A percentile compares a stretch with the other conserved stretches of the same genome.
Conservation (phyloP, 2,329 filamentous ascomycete species). For the Colletotrichum karsti region DNA sequence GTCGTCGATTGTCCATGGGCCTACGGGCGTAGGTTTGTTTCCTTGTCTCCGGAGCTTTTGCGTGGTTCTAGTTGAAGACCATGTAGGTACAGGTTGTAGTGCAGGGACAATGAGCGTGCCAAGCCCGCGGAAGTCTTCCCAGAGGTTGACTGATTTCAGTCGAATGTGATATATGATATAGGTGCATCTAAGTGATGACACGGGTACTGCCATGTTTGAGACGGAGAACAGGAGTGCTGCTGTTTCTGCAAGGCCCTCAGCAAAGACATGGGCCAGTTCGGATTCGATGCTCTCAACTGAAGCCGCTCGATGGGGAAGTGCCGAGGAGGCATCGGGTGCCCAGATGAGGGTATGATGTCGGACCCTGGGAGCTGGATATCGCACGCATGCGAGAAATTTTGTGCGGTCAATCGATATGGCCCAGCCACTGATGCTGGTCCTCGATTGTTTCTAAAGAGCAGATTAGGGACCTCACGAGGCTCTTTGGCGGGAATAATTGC, state of each 20-base stretch:
- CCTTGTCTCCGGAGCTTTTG: not conserved
- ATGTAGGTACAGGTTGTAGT: slow-evolving; percentile 2
- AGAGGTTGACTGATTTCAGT: not conserved
- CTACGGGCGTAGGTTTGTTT: slow-evolving; percentile 8
- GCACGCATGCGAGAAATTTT: too few relatives aligned
- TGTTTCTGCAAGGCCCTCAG: not conserved
- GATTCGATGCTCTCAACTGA: not conserved
- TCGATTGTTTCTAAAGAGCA: too few relatives aligned
- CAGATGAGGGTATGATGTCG: not conserved
- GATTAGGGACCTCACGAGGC: too few relatives aligned
- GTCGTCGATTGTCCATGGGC: not conserved
- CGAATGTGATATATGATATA: slow-evolving; percentile 10
- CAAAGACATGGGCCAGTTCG: not conserved
- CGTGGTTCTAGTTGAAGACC: not conserved
- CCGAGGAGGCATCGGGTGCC: not conserved
- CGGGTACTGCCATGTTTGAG: not conserved
- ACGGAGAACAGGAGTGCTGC: not conserved
- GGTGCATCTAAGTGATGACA: slow-evolving; percentile 3
- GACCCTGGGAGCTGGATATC: not conserved
- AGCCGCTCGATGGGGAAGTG: not conserved
- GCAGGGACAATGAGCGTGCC: slow-evolving; percentile 1
- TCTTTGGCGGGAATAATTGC: too few relatives aligned
- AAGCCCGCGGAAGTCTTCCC: slow-evolving; percentile 24
- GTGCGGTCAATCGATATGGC: too few relatives aligned
- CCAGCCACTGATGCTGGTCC: too few relatives aligned